Evolutionary conservation across 169 alveolate genomes (phyloP), one percentile per base, ranked within the genome.

Genomic region (Ichthyophthirius multifiliis): DNA sequence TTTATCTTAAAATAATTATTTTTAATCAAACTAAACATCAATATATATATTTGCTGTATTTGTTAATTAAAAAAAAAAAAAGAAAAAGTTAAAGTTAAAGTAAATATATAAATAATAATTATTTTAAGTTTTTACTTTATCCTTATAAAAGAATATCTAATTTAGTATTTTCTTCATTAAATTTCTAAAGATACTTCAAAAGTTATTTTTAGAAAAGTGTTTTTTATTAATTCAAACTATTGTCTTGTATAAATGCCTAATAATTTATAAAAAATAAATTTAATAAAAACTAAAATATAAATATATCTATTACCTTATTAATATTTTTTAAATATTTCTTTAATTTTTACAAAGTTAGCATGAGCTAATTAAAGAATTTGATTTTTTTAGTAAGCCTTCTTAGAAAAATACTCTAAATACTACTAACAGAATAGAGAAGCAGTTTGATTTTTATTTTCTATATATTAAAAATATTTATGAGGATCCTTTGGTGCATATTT

Each of bases 391-490:
- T 55, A 34, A 20, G 18, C 71, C 15, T 55, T 55, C 31, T 39
- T 55, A 3, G 71, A 27, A 39, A 55, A 55, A 7, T 27, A 55
- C 13, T 55, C 71, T 15, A 55, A 39, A 27, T 55, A 55, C 31
- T 55, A 34, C 31, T 55, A 55, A 7, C 71, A 55, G 34, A 27
- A 55, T n/a, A 55, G 71, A 2, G 71, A 55, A 55, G 71, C 23
- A 39, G 71, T n/a, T n/a, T n/a, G 71, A 55, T 34, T 55, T 23
- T 55, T 55, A 55, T 55, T 55, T 55, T 55, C 32, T 20, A 55
- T 27, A 27, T 55, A 55, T 55, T 55, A 34, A 7, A 55, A 55
- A 27, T 20, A 55, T 27, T 55, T 55, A 15, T 16, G 2, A 6
- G 71, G 71, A 10, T 16, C 39, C 31, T 39, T 55, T 20, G 12